Base-by-base conservation (phyloP, 2,329 filamentous ascomycete genomes). In the Alternaria triticimaculans region DNA sequence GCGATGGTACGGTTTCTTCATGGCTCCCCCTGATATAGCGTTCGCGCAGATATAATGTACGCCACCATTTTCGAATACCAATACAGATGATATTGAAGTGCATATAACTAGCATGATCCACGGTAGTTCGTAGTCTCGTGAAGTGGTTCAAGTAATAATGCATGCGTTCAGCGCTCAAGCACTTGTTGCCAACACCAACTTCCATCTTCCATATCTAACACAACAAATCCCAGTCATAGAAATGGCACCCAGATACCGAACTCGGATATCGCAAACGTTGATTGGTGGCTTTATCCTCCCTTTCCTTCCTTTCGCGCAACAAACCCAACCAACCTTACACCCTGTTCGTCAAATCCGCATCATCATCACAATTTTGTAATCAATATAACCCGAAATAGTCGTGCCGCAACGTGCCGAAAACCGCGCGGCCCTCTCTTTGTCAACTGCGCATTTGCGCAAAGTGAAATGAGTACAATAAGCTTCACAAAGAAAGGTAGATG, bases 21-120 rank as follows among this genome's bases (percentile, higher is more conserved):
- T 53, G 49, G 49, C 30, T 18, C 37, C 37, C 37, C 30, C 37
- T 28, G 49, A 53, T 41, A 53, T 18, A 53, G 49, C 49, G 49
- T 53, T 53, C 20, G 49, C 30, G 49, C 30, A 53, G 49, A 37
- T 41, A 53, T 53, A 37, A 53, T 53, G 49, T 41, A 53, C 30
- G 49, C 49, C 49, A 25, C 30, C 49, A 25, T 15, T 53, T 53
- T 53, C 20, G 9, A 53, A 37, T 41, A 25, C 28, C 49, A 53
- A n/a, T 25, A 37, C 28, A 41, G 37, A 53, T 53, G 20, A 37
- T 25, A 53, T 53, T 53, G 30, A 53, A 15, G 7, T 53, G 30
- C 49, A 25, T 18, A 8, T 23, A 4, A 53, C 20, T 12, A 37
- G 5, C 41, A 11, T 53, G 11, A 18, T 30, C 12, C 28, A 30